Conservation (phyloP, 768 basidiomycete species). For the Tricholoma flavovirens region DNA sequence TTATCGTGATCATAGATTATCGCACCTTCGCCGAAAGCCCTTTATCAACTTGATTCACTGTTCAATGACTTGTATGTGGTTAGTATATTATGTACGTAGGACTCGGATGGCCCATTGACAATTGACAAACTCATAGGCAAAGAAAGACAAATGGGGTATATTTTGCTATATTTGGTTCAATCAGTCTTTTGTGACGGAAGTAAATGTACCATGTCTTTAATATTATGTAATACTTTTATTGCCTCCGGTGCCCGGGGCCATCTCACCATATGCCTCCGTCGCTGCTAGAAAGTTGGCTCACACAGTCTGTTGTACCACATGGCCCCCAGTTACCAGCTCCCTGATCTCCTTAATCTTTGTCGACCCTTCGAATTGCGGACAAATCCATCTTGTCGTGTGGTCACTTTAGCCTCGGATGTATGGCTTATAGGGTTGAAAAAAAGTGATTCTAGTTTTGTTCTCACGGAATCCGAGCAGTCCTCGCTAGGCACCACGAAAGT, state of each 20-base stretch:
- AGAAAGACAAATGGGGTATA: conserved; percentile 1
- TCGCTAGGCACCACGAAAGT: conserved; percentile 25
- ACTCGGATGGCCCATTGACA: no score
- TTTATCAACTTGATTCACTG: neutral
- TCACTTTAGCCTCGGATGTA: conserved; percentile 28
- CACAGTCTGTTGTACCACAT: conserved; percentile 1
- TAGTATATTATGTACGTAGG: no score
- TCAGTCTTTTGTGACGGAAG: conserved; percentile 12
- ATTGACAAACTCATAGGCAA: no score
- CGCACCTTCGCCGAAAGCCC: conserved; percentile 16
- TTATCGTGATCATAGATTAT: conserved; percentile 15
- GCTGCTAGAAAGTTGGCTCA: neutral
- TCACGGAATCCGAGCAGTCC: conserved; percentile 23
- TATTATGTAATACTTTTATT: conserved; percentile 8
- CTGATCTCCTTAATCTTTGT: conserved; percentile 31
- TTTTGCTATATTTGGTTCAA: conserved; percentile 8
- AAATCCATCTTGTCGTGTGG: conserved; percentile 31
- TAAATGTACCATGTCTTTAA: no score
- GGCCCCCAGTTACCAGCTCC: conserved; percentile 36
- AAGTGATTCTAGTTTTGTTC: conserved; percentile 8
- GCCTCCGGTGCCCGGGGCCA: conserved; percentile 1
- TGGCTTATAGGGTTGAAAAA: conserved; percentile 21
- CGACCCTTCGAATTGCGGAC: conserved; percentile 31
- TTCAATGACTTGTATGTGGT: neutral
- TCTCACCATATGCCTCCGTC: neutral